Conservation (phyloP, 305 asterid species). For the Solanum aculeatissimum region DNA sequence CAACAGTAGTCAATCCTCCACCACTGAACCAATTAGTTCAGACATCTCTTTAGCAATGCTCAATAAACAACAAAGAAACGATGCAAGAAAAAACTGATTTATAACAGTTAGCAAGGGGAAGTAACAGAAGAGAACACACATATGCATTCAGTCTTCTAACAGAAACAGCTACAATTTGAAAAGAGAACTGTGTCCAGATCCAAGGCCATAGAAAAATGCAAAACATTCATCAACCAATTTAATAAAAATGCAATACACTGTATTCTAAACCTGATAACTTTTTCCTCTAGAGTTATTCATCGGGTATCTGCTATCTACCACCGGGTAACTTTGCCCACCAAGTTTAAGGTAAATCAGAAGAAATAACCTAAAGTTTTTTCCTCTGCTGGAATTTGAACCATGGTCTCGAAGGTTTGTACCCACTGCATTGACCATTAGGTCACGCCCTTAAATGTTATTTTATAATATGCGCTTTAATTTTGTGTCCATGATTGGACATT, state of each 20-base stretch:
- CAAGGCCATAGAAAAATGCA: neutral
- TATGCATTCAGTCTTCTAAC: neutral
- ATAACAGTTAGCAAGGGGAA: neutral
- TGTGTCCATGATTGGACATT: neutral
- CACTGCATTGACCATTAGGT: neutral
- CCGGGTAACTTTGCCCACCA: neutral
- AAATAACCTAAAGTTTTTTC: neutral
- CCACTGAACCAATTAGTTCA: constrained; percentile 54
- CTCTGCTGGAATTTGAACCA: neutral
- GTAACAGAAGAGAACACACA: neutral
- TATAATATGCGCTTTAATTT: neutral
- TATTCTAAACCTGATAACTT: neutral
- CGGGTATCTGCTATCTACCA: neutral
- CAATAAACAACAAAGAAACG: neutral
- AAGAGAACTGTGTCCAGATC: neutral
- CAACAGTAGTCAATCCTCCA: constrained; percentile 94
- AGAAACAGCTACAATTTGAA: neutral
- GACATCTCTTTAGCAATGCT: neutral
- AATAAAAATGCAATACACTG: neutral
- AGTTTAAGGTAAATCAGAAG: neutral
- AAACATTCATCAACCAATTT: neutral
- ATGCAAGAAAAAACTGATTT: neutral
- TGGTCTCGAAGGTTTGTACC: neutral
- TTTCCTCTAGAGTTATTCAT: neutral
- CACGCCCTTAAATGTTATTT: neutral